phyloP scores from a whole-genome alignment of 2,329 filamentous ascomycete genomes.

The Botrytis medusae region DNA sequence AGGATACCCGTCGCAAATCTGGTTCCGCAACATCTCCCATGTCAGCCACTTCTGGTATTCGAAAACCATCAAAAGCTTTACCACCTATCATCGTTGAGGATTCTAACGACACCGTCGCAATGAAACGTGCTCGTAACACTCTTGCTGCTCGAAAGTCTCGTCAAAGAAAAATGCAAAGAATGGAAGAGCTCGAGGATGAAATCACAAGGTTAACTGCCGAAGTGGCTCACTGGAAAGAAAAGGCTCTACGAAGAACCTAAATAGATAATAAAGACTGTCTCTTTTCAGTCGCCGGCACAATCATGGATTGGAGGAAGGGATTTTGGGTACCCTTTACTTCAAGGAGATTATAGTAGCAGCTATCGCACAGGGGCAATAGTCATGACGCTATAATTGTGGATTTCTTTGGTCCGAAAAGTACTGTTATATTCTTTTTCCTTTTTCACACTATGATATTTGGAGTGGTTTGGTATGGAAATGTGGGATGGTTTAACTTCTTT shows the following conservation, averaged over 20 bases:
- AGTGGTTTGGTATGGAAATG: not conserved
- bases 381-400: constrained; percentile 38
- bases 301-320: constrained; percentile 40
- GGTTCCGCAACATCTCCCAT: constrained; percentile 49
- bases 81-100: constrained; percentile 77
- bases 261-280: constrained; percentile 28
- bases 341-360: constrained; percentile 38
- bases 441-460: constrained; percentile 16
- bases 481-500: constrained; percentile 15
- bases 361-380: constrained; percentile 31
- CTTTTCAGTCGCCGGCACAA: constrained; percentile 35
- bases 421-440: constrained; percentile 25
- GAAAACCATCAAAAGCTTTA: constrained; percentile 77
- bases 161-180: constrained; percentile 75
- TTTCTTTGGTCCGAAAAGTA: constrained; percentile 23
- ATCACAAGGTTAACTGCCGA: constrained; percentile 69
- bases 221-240: constrained; percentile 62
- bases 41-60: constrained; percentile 63
- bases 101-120: constrained; percentile 68
- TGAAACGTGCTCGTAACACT: constrained; percentile 93
- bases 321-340: constrained; percentile 31
- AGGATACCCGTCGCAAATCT: constrained; percentile 45
- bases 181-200: constrained; percentile 71
- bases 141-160: constrained; percentile 92
- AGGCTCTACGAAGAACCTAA: constrained; percentile 32